Conservation (phyloP, 2,329 filamentous ascomycete genomes). For the Fusarium sp. region DNA sequence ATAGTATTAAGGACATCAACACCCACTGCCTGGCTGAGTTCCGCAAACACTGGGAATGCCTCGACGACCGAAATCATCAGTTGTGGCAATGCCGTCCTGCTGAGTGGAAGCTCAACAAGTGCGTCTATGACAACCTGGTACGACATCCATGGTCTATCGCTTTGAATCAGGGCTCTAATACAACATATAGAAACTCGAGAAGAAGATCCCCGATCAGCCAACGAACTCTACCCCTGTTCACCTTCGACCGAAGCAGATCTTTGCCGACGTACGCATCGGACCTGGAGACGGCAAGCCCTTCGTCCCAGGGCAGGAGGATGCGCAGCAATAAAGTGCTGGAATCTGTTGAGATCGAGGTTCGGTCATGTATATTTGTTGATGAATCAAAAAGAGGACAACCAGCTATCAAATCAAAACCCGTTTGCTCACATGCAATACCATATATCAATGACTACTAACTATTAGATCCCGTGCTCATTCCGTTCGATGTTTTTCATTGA, state of each 20-base stretch:
- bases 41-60: slow-evolving; percentile 92
- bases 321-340: slow-evolving; percentile 51
- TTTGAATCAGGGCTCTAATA: slow-evolving; percentile 13
- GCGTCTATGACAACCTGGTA: slow-evolving; percentile 96
- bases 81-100: slow-evolving; percentile 92
- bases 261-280: slow-evolving; percentile 65
- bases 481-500: background rate
- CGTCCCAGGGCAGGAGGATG: slow-evolving; percentile 50
- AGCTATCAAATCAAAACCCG: slow-evolving; percentile 30
- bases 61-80: slow-evolving; percentile 98
- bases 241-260: slow-evolving; percentile 74
- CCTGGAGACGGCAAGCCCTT: slow-evolving; percentile 60
- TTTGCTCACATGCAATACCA: background rate
- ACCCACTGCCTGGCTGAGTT: slow-evolving; percentile 93
- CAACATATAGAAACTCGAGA: slow-evolving; percentile 77
- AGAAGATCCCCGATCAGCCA: slow-evolving; percentile 81
- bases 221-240: slow-evolving; percentile 79
- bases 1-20: slow-evolving; percentile 93
- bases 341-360: slow-evolving; percentile 35
- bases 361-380: slow-evolving; percentile 51
- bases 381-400: slow-evolving; percentile 47
- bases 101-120: slow-evolving; percentile 93
- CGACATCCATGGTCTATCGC: slow-evolving; percentile 47
- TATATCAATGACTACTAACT: background rate
- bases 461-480: background rate